Percentiles rank a stretch among this genome's conserved stretches.
Evolutionary conservation across 1,284 basidiomycete genomes (phyloP).

Genomic region (Malassezia psittaci): DNA sequence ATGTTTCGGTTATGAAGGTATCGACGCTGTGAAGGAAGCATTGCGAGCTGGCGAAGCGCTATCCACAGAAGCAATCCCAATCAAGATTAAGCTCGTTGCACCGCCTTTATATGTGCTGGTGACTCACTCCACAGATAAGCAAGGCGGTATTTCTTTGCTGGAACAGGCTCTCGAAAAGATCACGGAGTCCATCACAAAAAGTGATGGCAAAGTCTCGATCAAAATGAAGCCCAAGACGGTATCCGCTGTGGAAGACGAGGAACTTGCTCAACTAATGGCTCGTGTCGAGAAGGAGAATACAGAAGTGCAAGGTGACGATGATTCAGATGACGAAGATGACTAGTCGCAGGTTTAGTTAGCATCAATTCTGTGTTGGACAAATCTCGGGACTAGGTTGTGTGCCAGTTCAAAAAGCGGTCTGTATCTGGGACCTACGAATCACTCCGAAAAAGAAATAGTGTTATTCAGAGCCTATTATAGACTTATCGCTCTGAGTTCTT

Average conservation of each 20-base stretch:
- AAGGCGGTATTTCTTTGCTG: slow-evolving; percentile 79
- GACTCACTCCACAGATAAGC: slow-evolving; percentile 94
- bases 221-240: slow-evolving; percentile 71
- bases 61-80: slow-evolving; percentile 80
- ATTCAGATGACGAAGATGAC: slow-evolving; percentile 19
- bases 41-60: slow-evolving; percentile 75
- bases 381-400: too few species aligned
- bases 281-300: slow-evolving; percentile 47
- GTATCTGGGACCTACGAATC: too few species aligned
- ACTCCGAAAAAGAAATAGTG: too few species aligned
- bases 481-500: too few species aligned
- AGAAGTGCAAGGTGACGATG: slow-evolving; percentile 46
- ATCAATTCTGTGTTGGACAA: too few species aligned
- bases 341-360: not conserved
- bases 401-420: too few species aligned
- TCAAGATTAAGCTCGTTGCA: slow-evolving; percentile 92
- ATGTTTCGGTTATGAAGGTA: slow-evolving; percentile 93
- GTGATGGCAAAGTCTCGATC: slow-evolving; percentile 65
- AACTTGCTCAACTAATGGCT: slow-evolving; percentile 47
- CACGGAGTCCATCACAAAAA: slow-evolving; percentile 69
- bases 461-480: too few species aligned
- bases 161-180: slow-evolving; percentile 89
- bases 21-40: slow-evolving; percentile 91
- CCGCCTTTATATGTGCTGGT: slow-evolving; percentile 92
- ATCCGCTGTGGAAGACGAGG: slow-evolving; percentile 46